Percentiles rank a stretch among this genome's conserved stretches.
Evolutionary conservation across 108 stramenopile species (phyloP).

Genomic region (Discostella pseudostelligera): DNA sequence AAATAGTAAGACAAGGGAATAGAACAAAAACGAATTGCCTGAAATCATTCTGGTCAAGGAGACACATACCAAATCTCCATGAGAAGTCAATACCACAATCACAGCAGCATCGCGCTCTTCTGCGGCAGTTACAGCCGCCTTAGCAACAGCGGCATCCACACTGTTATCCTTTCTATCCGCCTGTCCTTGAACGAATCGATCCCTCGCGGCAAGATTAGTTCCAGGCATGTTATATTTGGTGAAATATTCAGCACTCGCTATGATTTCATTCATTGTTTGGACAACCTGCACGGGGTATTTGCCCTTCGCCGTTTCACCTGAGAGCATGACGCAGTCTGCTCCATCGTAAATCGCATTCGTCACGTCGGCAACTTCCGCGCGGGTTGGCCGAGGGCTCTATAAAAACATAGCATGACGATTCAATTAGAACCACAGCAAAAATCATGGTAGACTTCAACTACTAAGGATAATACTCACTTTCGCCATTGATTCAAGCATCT

Average conservation of each 20-base stretch:
- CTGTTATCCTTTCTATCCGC: slow-evolving; percentile 23
- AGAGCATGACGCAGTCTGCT: slow-evolving; percentile 98
- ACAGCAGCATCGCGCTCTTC: slow-evolving; percentile 76
- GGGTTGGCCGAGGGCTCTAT: slow-evolving; percentile 94
- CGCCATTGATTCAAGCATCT: slow-evolving; percentile 98
- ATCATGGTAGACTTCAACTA: background rate
- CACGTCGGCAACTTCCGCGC: slow-evolving; percentile 97
- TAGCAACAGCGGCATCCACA: slow-evolving; percentile 80
- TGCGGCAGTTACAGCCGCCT: slow-evolving; percentile 92
- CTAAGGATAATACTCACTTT: slow-evolving; percentile 37
- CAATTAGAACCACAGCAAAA: slow-evolving; percentile 11
- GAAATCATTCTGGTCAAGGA: background rate
- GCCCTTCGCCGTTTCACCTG: slow-evolving; percentile 98
- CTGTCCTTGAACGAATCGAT: slow-evolving; percentile 37
- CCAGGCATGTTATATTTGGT: slow-evolving; percentile 35
- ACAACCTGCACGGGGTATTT: slow-evolving; percentile 94
- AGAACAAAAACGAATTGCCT: background rate
- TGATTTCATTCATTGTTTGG: slow-evolving; percentile 91
- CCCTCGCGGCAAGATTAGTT: slow-evolving; percentile 36
- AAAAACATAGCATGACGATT: background rate
- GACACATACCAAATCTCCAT: slow-evolving; percentile 48
- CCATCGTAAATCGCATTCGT: slow-evolving; percentile 99
- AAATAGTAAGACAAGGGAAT: background rate
- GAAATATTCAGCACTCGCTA: slow-evolving; percentile 72
- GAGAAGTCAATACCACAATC: slow-evolving; percentile 88